Evolutionary conservation across 495 filamentous ascomycete species (phyloP), one percentile per base, ranked within the genome.

Genomic region (Glarea lozoyensis): DNA sequence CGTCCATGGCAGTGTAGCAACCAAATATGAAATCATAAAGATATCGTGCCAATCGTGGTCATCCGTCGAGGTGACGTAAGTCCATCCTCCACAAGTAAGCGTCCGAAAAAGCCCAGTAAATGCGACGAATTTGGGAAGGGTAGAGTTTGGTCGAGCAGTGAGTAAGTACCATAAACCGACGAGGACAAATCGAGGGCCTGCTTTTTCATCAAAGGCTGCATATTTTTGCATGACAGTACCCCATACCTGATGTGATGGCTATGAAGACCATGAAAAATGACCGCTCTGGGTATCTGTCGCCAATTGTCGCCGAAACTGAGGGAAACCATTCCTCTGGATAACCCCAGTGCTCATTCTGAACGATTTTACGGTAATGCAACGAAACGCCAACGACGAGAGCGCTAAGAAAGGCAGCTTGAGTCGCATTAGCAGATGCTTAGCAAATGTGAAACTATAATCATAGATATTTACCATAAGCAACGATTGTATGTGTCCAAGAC

Each of bases 321-420:
- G 93, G 93, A 51, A 99, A 97, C 93, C 93, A 99, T 73, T 99
- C 93, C 30, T 94, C 69, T 1, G 93, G 93, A 63, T 95, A 99
- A 55, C 93, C 84, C 65, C 85, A 95, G 67, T 92, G 82, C 66
- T 99, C 86, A 61, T 99, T 99, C 62, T 94, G 72, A 15, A 99
- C 93, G 42, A 99, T 99, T 71, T 97, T 97, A 52, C 81, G 77
- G 63, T 89, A 96, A 64, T 99, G 93, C 36, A 99, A 68, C 39
- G 68, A 80, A 58, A 83, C 62, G 55, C 93, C 93, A 48, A 94
- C 80, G 38, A 92, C 58, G 48, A 99, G 67, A 41, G 93, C 93
- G 58, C 89, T 88, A 32, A 96, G 54, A 63, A 99, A 99, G 33
- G 89, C 93, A 46, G 80, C 78, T 86, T n/a, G n/a, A 52, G 39